These are phyloP conservation scores for Cardamine chenopodiifolia DNA, from an alignment of 345 rosid species.

Conservation along the genomic window DNA sequence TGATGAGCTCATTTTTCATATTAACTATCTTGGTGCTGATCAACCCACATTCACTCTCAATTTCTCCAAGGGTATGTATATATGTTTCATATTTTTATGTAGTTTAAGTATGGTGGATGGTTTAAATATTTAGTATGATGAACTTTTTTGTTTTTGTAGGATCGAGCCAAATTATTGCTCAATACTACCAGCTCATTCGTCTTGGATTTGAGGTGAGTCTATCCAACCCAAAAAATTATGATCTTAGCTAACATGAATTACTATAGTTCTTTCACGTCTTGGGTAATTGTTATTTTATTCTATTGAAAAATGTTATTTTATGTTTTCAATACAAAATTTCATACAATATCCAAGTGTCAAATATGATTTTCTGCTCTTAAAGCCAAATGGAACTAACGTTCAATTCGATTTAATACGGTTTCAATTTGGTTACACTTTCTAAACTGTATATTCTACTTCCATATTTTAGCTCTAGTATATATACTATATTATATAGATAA, in stretches of 20 bases:
- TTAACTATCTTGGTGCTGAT: slow-evolving; percentile 90
- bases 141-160: slow-evolving; percentile 23
- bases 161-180: slow-evolving; percentile 52
- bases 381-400: not conserved
- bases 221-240: not conserved
- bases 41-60: slow-evolving; percentile 97
- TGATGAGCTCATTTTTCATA: slow-evolving; percentile 93
- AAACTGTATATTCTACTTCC: not conserved
- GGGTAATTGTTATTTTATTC: too few species aligned
- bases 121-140: not conserved
- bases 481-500: not conserved
- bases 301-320: not conserved
- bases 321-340: not conserved
- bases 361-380: too few species aligned
- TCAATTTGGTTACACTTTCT: not conserved
- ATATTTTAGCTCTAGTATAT: not conserved
- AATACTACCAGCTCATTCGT: slow-evolving; percentile 87
- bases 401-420: not conserved
- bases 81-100: not conserved
- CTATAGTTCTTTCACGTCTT: not conserved
- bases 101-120: not conserved
- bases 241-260: not conserved
- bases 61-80: slow-evolving; percentile 74
- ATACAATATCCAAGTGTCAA: too few species aligned
- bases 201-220: slow-evolving; percentile 71